Conservation (phyloP, 306 rosid species). For the Casuarina cunninghamiana region DNA sequence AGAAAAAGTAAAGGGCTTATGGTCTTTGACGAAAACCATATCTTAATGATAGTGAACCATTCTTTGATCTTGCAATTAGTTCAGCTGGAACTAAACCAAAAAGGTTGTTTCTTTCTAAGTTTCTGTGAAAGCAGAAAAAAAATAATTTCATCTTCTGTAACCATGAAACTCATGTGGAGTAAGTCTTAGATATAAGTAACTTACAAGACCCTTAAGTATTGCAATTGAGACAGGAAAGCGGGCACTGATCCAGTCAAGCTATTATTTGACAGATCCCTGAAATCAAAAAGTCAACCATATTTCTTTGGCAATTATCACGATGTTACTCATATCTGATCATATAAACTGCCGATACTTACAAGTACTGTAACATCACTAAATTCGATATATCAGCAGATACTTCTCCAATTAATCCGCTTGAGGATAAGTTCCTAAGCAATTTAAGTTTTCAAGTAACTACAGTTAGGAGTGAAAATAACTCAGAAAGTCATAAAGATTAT, state of each 20-base stretch:
- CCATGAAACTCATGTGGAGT: neutral
- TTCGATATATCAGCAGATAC: slow-evolving; percentile 37
- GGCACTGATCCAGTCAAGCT: slow-evolving; percentile 43
- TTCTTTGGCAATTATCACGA: neutral
- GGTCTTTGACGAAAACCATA: slow-evolving; percentile 16
- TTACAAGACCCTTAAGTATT: slow-evolving; percentile 40
- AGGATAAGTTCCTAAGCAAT: slow-evolving; percentile 44
- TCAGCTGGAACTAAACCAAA: slow-evolving; percentile 37
- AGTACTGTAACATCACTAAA: slow-evolving; percentile 36
- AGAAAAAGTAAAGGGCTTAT: neutral
- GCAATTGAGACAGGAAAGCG: slow-evolving; percentile 30
- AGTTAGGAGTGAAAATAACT: neutral
- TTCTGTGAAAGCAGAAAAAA: slow-evolving; percentile 36
- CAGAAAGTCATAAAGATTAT: neutral
- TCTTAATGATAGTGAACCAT: slow-evolving; percentile 46
- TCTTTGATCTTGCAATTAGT: slow-evolving; percentile 36
- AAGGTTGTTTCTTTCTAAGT: slow-evolving; percentile 43
- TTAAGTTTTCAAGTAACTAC: neutral
- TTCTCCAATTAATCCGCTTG: slow-evolving; percentile 44
- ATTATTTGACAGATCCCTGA: slow-evolving; percentile 65
- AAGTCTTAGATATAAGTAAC: slow-evolving; percentile 13
- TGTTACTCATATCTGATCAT: neutral
- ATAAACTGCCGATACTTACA: slow-evolving; percentile 38
- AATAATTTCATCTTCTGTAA: neutral
- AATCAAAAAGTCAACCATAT: neutral